Evolutionary conservation across 1,284 basidiomycete genomes (phyloP), one percentile per base, ranked within the genome.

Genomic region (Irpex rosettiformis): DNA sequence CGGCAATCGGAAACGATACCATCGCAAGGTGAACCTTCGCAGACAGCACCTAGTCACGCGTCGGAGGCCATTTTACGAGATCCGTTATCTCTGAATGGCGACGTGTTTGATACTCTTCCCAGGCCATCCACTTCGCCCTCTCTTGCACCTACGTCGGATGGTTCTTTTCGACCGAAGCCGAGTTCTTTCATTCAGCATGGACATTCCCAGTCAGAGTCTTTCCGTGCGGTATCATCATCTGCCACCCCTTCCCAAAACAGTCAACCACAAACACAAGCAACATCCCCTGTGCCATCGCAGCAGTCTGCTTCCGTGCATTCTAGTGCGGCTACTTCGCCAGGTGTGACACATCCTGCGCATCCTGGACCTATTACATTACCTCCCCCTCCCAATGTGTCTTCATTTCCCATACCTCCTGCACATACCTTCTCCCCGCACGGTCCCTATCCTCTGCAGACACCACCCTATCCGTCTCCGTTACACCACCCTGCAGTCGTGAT

Each of bases 291-390:
- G 13, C 13, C 24, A 3, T 25, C 57, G 29, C 24, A 58, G n/a
- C 27, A 53, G 52, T 52, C 56, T 25, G 48, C 56, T 33, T 24
- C 18, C 29, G 6, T 25, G 54, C 16, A 33, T 5, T 52, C 42
- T 13, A 28, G 28, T 6, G 29, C 58, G 29, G 47, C 56, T 28
- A 52, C 25, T 13, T 40, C 58, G 22, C 27, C 62, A 25, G 42
- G 22, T 8, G 48, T 57, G 33, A 53, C 42, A 13, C 57, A 84
- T 61, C 80, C 80, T 22, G 79, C 82, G 56, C 88, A 87, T 64
- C 89, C 88, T 1, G 88, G 88, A 0, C 83, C 84, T 0, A 90
- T 90, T 52, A 70, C 84, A 0, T 76, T 90, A 24, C 88, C 88
- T 7, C 88, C 88, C 0, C 81, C 81, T 0, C 73, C 71, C 10